Base-by-base conservation (phyloP, 2,329 filamentous ascomycete genomes). In the Cordyceps cicadae region DNA sequence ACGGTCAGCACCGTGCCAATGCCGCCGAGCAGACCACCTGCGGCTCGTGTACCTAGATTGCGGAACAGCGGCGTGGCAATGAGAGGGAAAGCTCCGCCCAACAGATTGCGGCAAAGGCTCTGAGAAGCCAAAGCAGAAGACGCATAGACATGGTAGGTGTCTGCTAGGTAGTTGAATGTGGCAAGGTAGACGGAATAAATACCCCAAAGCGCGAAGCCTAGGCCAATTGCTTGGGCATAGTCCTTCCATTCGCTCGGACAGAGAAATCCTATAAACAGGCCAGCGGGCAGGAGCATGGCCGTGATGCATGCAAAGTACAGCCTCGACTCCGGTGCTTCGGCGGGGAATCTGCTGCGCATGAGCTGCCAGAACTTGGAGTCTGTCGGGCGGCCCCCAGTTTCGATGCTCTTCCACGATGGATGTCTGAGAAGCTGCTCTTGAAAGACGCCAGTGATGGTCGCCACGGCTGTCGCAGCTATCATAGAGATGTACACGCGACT, bases 101-200 rank as follows among this genome's bases (percentile, higher is more conserved):
- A 76, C 2, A 96, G 77, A 70, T 96, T 97, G 12, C 92, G 84
- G 67, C 90, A 93, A 70, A 90, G 95, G 17, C 85, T 88, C 75
- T 96, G 91, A 0, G 92, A 90, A 0, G 92, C 92, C 6, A 96
- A 77, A 0, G 92, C 92, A 0, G 89, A 94, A 45, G 87, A 91
- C 0, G 92, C 90, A 67, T 93, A 96, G 2, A 83, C 79, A 69
- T 92, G 88, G 72, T 96, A 97, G 1, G 87, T 87, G 70, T 97
- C 92, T 21, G 92, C 91, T 1, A 97, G 80, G 67, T 96, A 97
- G 70, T 97, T 97, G 76, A 97, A 96, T 0, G 91, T 89, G 3
- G 92, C 87, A 1, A 97, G 81, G 69, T 95, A 95, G 41, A 97
- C 85, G 46, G 85, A 87, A 71, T 90, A 93, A 65, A 97, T 95